Evolutionary conservation across 139 green algal species (phyloP).

Genomic region (Tetradesmus lagerheimii): DNA sequence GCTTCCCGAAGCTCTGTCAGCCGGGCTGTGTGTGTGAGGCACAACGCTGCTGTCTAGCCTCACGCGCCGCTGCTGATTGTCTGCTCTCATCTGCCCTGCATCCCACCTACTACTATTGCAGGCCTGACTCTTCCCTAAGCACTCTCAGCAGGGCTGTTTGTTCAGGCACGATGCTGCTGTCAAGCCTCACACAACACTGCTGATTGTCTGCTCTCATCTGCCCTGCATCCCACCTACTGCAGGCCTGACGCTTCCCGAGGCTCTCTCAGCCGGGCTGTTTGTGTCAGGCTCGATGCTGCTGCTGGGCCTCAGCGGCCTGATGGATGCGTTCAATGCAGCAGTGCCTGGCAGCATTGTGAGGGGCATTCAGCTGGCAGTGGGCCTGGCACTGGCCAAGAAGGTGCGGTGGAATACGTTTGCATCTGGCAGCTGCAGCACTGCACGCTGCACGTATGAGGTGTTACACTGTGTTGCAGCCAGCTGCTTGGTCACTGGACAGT

Average conservation of each 20-base stretch:
- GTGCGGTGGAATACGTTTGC: slow-evolving; percentile 34
- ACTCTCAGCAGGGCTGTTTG: slow-evolving; percentile 75
- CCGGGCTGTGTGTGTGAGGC: slow-evolving; percentile 73
- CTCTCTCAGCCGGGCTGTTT: slow-evolving; percentile 75
- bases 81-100: background rate
- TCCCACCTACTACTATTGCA: slow-evolving; percentile 50
- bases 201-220: background rate
- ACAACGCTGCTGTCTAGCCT: background rate
- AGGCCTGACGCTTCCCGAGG: slow-evolving; percentile 63
- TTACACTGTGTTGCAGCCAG: too few relatives aligned
- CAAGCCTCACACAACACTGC: too few relatives aligned
- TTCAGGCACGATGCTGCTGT: slow-evolving; percentile 66
- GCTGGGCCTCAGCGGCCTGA: slow-evolving; percentile 69
- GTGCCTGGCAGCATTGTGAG: slow-evolving; percentile 58
- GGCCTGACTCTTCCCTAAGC: slow-evolving; percentile 65
- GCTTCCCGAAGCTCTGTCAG: slow-evolving; percentile 68
- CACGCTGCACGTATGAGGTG: background rate
- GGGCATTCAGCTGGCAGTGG: slow-evolving; percentile 79
- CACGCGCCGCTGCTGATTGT: too few relatives aligned
- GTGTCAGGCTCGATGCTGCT: slow-evolving; percentile 68
- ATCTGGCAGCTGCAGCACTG: background rate
- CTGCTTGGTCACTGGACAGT: too few relatives aligned
- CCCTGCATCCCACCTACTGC: slow-evolving; percentile 34
- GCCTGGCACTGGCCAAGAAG: slow-evolving; percentile 75
- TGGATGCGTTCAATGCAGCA: slow-evolving; percentile 62